These are phyloP conservation scores for Cornus controversa DNA, from an alignment of 148 eudicot species.

Conservation along the genomic window DNA sequence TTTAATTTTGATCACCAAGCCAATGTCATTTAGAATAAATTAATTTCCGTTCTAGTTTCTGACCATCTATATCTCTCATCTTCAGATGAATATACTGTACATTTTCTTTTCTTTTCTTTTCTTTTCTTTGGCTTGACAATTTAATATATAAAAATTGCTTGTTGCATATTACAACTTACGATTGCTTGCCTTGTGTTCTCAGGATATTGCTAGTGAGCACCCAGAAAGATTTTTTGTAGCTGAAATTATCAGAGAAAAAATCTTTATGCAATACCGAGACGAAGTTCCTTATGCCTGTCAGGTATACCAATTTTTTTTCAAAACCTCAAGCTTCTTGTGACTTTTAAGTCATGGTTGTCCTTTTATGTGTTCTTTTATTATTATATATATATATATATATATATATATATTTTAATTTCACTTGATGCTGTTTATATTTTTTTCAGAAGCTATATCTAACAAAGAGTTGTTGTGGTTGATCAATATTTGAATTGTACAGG, in stretches of 20 bases:
- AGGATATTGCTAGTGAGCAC: conserved; percentile 96
- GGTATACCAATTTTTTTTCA: conserved; percentile 30
- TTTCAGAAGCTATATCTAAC: background rate
- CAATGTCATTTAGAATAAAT: background rate
- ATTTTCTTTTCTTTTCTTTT: background rate
- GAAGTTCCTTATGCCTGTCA: conserved; percentile 98
- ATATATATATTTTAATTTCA: no score
- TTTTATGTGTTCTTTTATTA: no score
- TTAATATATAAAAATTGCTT: background rate
- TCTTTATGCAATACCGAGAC: conserved; percentile 88
- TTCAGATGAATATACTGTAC: background rate
- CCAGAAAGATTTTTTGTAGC: conserved; percentile 96
- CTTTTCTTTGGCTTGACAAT: background rate
- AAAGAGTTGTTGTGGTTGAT: background rate
- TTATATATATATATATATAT: no score
- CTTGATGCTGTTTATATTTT: background rate
- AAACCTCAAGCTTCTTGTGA: background rate
- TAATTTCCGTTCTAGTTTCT: no score
- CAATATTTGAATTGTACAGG: conserved; percentile 41
- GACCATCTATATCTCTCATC: background rate
- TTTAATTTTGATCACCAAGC: background rate
- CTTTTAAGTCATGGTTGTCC: background rate
- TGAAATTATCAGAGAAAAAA: conserved; percentile 94
- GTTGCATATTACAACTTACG: background rate
- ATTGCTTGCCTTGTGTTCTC: conserved; percentile 16